Evolutionary conservation across 345 rosid species (phyloP).

Genomic region (Kandelia obovata): DNA sequence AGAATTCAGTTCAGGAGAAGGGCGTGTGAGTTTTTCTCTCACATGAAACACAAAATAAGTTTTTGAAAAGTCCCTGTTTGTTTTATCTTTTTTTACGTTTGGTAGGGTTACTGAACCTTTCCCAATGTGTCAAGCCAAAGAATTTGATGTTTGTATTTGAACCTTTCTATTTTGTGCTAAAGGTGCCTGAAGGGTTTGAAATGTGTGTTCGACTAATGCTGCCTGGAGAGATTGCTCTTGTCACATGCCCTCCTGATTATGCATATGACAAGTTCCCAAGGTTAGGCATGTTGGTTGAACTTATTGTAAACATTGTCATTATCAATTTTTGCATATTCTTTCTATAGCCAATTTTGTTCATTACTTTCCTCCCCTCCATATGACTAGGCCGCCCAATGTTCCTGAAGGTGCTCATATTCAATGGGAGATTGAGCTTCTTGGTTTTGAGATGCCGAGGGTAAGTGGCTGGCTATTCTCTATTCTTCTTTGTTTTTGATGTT

Average conservation of each 20-base stretch:
- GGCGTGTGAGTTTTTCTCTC: constrained; percentile 54
- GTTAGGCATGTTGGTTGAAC: constrained; percentile 25
- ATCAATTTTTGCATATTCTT: constrained; percentile 6
- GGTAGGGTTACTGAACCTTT: not conserved
- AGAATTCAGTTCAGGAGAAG: constrained; percentile 97
- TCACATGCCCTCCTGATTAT: constrained; percentile 95
- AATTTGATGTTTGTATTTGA: not conserved
- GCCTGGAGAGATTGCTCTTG: constrained; percentile 87
- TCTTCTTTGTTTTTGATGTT: not conserved
- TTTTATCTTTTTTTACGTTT: not conserved
- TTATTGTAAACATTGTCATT: not conserved
- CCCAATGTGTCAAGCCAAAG: not conserved
- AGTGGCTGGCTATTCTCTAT: constrained; percentile 4
- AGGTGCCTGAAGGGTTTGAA: constrained; percentile 99
- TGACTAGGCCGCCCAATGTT: constrained; percentile 68
- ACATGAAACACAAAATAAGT: not conserved
- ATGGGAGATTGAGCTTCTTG: constrained; percentile 97
- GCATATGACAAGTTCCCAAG: constrained; percentile 89
- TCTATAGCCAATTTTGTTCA: constrained; percentile 2
- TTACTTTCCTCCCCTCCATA: constrained; percentile 1
- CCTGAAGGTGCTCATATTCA: constrained; percentile 86
- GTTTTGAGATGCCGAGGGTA: constrained; percentile 94
- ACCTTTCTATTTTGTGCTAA: not conserved
- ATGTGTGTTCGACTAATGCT: constrained; percentile 95
- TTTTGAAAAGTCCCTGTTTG: not conserved